A percentile compares a stretch with the other conserved stretches of the same genome.
These are phyloP conservation scores for Arabis alpina DNA, from an alignment of 345 rosid genomes.

Conservation along the genomic window DNA sequence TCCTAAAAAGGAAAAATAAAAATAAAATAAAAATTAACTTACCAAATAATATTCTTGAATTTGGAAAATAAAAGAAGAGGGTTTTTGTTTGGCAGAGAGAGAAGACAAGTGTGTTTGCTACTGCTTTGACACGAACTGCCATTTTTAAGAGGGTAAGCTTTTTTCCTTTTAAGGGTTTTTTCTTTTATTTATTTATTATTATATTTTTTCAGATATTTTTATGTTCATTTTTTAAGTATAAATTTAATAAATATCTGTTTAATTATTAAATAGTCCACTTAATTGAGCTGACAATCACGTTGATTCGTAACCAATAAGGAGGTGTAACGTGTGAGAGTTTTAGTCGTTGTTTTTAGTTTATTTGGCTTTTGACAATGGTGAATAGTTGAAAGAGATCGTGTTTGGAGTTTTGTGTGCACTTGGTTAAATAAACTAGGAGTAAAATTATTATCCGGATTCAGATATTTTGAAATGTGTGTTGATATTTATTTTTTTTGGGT, in stretches of 20 bases:
- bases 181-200: background rate
- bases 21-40: background rate
- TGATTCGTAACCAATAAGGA: background rate
- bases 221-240: background rate
- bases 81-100: background rate
- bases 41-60: constrained; percentile 9
- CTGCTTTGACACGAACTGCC: constrained; percentile 39
- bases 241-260: constrained; percentile 22
- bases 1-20: background rate
- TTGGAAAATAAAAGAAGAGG: constrained; percentile 18
- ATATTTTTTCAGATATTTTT: constrained; percentile 17
- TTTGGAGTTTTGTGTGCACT: constrained; percentile 11
- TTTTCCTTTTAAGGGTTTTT: constrained; percentile 34
- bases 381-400: constrained; percentile 12
- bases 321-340: constrained; percentile 7
- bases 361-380: background rate
- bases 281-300: constrained; percentile 31
- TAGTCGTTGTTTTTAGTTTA: background rate
- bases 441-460: no score
- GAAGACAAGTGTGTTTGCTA: constrained; percentile 43
- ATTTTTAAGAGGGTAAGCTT: constrained; percentile 33
- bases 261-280: background rate
- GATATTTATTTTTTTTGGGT: no score
- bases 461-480: no score
- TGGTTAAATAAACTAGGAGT: no score